Percentiles rank a stretch among this genome's conserved stretches.
phyloP scores from a whole-genome alignment of 192 early-diverging fungal genomes.

The Mortierella claussenii region DNA sequence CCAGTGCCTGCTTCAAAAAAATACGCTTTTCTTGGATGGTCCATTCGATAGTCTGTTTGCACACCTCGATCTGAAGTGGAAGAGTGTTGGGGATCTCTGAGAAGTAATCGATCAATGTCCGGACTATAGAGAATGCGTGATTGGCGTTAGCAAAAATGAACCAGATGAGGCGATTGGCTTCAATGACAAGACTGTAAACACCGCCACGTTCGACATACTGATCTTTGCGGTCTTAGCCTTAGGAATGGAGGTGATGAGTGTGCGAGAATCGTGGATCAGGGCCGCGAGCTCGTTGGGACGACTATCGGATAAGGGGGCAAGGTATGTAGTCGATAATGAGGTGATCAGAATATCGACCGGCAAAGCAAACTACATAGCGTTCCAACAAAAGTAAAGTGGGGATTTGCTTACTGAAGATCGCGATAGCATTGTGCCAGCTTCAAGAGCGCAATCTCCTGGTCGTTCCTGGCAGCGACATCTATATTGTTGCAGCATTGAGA shows the following conservation, averaged over 20 bases:
- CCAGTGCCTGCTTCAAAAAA: slow-evolving; percentile 94
- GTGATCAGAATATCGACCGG: neutral
- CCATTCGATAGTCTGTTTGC: slow-evolving; percentile 96
- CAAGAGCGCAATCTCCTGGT: slow-evolving; percentile 75
- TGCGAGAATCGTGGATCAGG: slow-evolving; percentile 84
- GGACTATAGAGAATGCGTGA: too few species aligned
- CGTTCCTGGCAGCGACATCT: slow-evolving; percentile 51
- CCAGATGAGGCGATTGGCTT: too few species aligned
- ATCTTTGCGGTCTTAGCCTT: slow-evolving; percentile 98
- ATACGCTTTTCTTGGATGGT: slow-evolving; percentile 90
- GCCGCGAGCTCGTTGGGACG: slow-evolving; percentile 80
- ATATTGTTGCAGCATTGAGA: slow-evolving; percentile 2
- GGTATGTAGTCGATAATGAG: too few species aligned
- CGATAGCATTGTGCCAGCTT: slow-evolving; percentile 81
- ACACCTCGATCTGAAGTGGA: slow-evolving; percentile 90
- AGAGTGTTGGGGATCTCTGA: slow-evolving; percentile 87
- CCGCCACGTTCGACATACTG: slow-evolving; percentile 59
- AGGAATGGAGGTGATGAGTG: slow-evolving; percentile 83
- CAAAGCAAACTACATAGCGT: too few species aligned
- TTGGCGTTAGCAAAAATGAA: too few species aligned
- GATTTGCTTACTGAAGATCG: slow-evolving; percentile 72
- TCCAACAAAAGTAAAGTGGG: too few species aligned
- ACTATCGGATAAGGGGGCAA: too few species aligned
- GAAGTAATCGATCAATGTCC: slow-evolving; percentile 88
- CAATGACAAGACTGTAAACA: too few species aligned